phyloP scores from a whole-genome alignment of 1,139 yeast species.

The Nakaseomyces sp. region DNA sequence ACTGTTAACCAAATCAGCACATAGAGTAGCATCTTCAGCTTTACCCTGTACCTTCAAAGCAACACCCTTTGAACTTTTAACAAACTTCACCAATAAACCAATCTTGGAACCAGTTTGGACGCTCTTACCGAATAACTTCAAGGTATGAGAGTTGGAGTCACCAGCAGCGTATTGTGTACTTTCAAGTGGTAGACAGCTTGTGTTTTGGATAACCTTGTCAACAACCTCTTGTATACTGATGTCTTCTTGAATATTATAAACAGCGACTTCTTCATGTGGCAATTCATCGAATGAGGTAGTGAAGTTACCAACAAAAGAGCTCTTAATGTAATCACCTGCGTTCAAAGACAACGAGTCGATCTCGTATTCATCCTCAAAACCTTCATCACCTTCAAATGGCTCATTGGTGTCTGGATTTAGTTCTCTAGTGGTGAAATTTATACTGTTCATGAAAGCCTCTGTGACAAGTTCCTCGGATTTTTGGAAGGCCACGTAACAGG shows the following conservation, averaged over 20 bases:
- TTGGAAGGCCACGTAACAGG: conserved; percentile 68
- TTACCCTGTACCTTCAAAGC: conserved; percentile 71
- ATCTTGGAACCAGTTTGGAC: conserved; percentile 57
- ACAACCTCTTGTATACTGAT: conserved; percentile 44
- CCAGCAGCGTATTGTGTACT: conserved; percentile 61
- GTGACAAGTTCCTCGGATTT: conserved; percentile 42
- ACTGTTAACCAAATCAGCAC: conserved; percentile 42
- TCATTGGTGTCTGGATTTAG: conserved; percentile 65
- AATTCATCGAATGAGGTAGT: conserved; percentile 68
- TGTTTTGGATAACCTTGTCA: conserved; percentile 43
- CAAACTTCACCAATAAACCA: conserved; percentile 63
- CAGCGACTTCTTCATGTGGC: conserved; percentile 47
- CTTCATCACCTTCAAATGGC: conserved; percentile 66
- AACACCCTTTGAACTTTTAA: conserved; percentile 61
- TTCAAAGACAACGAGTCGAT: conserved; percentile 68
- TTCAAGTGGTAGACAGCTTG: conserved; percentile 57
- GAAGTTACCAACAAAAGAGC: conserved; percentile 74
- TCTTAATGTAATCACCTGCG: conserved; percentile 77
- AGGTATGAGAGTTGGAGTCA: conserved; percentile 53
- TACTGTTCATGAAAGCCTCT: conserved; percentile 56
- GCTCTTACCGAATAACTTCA: conserved; percentile 79
- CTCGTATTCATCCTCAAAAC: conserved; percentile 89
- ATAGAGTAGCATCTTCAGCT: conserved; percentile 48
- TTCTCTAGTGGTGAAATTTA: conserved; percentile 74
- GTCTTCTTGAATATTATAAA: conserved; percentile 47